Evolutionary conservation across 208 protist species (phyloP).

Genomic region (Leishmania mexicana): DNA sequence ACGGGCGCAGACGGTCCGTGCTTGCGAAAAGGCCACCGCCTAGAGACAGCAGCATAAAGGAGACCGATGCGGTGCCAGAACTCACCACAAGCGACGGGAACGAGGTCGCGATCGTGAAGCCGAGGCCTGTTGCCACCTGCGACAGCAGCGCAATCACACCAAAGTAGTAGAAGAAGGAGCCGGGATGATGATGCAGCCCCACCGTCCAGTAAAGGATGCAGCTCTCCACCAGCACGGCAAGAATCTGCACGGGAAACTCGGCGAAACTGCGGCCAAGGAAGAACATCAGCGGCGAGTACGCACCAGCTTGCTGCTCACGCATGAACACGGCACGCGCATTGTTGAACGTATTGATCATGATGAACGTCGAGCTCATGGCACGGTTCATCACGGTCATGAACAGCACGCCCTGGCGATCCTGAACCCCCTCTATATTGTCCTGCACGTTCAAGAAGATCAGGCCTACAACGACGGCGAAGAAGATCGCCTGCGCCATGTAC

Average conservation of each 20-base stretch:
- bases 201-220: conserved; percentile 71
- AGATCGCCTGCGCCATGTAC: conserved; percentile 47
- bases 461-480: conserved; percentile 67
- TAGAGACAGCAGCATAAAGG: conserved; percentile 60
- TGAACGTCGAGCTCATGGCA: conserved; percentile 51
- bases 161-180: conserved; percentile 71
- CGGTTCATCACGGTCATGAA: conserved; percentile 75
- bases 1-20: conserved; percentile 63
- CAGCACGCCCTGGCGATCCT: conserved; percentile 65
- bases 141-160: conserved; percentile 48
- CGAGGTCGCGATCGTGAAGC: conserved; percentile 59
- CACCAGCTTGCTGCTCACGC: conserved; percentile 68
- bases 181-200: conserved; percentile 38
- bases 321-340: conserved; percentile 50
- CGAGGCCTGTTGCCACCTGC: conserved; percentile 52
- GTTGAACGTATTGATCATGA: conserved; percentile 62
- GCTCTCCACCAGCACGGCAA: conserved; percentile 44
- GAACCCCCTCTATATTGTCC: conserved; percentile 50
- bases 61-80: conserved; percentile 51
- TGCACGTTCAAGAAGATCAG: conserved; percentile 70
- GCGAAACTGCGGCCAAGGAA: conserved; percentile 46
- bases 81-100: conserved; percentile 43
- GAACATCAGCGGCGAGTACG: conserved; percentile 70
- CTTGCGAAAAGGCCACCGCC: conserved; percentile 71
- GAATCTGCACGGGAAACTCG: conserved; percentile 57